These are phyloP conservation scores for Tetraselmis chui DNA, from an alignment of 139 green algal genomes.

Conservation along the genomic window DNA sequence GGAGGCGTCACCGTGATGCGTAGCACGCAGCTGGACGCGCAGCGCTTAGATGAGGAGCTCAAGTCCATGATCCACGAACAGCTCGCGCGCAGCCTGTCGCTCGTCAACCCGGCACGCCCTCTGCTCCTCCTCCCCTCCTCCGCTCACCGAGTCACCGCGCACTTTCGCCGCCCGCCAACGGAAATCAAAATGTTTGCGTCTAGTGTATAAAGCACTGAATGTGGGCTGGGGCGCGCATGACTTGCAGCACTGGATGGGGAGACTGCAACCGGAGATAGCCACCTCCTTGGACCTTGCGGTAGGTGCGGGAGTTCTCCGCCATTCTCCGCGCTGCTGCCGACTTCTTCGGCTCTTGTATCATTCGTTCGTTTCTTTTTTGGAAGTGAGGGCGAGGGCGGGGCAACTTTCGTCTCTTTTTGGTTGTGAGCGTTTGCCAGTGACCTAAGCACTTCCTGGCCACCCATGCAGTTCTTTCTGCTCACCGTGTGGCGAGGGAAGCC, in stretches of 20 bases:
- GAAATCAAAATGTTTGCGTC: no score
- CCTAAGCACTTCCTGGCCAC: not conserved
- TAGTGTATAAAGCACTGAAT: no score
- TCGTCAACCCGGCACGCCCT: conserved; percentile 41
- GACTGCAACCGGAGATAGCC: not conserved
- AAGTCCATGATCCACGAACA: conserved; percentile 71
- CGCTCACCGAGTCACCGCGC: no score
- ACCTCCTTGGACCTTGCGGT: not conserved
- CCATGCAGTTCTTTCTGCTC: conserved; percentile 54
- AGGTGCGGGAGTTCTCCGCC: no score
- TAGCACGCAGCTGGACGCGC: conserved; percentile 74
- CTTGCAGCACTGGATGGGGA: not conserved
- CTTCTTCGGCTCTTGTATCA: not conserved
- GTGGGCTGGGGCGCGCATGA: not conserved
- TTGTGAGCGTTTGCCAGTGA: no score
- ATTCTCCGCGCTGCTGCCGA: not conserved
- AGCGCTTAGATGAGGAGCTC: conserved; percentile 73
- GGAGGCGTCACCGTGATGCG: conserved; percentile 48
- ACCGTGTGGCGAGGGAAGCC: conserved; percentile 54
- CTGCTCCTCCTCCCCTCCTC: no score
- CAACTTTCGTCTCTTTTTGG: no score
- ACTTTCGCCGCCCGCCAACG: no score
- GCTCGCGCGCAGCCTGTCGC: conserved; percentile 54
- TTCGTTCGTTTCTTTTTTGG: no score
- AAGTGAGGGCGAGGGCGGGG: no score